phyloP scores from a whole-genome alignment of 306 rosid species.

The Mucuna pruriens region DNA sequence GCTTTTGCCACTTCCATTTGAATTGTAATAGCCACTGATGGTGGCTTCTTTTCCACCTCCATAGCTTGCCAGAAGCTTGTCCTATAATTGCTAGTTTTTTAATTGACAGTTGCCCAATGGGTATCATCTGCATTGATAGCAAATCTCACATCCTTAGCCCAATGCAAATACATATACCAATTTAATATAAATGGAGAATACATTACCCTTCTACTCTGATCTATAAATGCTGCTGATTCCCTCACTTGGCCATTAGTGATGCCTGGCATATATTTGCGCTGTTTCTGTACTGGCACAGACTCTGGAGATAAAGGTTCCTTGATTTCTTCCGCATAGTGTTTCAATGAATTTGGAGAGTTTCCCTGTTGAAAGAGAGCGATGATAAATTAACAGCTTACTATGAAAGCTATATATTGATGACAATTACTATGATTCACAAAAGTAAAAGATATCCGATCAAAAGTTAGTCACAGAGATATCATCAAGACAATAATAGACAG shows the following conservation, averaged over 20 bases:
- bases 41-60: constrained; percentile 99
- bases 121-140: constrained; percentile 77
- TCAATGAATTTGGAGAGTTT: constrained; percentile 67
- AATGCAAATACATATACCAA: constrained; percentile 30
- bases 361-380: constrained; percentile 54
- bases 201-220: constrained; percentile 78
- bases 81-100: constrained; percentile 83
- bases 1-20: constrained; percentile 99
- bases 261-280: constrained; percentile 89
- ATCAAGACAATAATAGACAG: not conserved
- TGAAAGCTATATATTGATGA: constrained; percentile 18
- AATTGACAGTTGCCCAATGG: constrained; percentile 79
- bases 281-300: constrained; percentile 86
- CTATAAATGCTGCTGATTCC: constrained; percentile 76
- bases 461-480: not conserved
- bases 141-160: constrained; percentile 41
- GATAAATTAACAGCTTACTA: constrained; percentile 32
- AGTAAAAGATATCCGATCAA: not conserved
- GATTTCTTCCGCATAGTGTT: constrained; percentile 65
- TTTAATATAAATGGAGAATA: constrained; percentile 30
- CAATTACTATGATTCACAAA: constrained; percentile 14
- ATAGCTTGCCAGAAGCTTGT: constrained; percentile 81
- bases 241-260: constrained; percentile 72
- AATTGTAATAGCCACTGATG: constrained; percentile 96
- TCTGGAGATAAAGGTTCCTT: constrained; percentile 75